Evolutionary conservation across 768 basidiomycete species (phyloP).

Genomic region (Boletus rubescentipes): DNA sequence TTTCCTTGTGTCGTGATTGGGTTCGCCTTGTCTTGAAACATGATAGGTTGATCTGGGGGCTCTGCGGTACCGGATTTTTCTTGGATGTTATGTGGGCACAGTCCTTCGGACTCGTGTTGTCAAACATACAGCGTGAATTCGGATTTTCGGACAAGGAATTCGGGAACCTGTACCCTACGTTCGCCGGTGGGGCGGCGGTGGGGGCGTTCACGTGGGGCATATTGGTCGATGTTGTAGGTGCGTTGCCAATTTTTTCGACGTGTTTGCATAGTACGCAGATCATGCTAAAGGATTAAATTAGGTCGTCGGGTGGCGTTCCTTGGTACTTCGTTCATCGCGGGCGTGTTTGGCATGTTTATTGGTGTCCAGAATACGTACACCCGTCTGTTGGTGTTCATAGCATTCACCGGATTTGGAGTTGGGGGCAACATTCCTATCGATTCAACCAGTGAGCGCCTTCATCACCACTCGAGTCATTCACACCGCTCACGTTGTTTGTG

Average conservation of each 20-base stretch:
- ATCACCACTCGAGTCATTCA: neutral
- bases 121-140: slow-evolving; percentile 15
- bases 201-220: slow-evolving; percentile 15
- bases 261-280: no score
- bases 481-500: neutral
- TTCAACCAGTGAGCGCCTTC: slow-evolving; percentile 8
- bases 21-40: neutral
- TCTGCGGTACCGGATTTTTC: slow-evolving; percentile 11
- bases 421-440: slow-evolving; percentile 18
- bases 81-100: slow-evolving; percentile 12
- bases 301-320: slow-evolving; percentile 17
- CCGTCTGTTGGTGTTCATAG: slow-evolving; percentile 10
- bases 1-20: neutral
- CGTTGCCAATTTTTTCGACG: neutral
- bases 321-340: slow-evolving; percentile 13
- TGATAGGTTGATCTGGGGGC: slow-evolving; percentile 14
- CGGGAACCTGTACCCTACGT: slow-evolving; percentile 2
- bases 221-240: slow-evolving; percentile 19
- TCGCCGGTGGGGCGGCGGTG: neutral
- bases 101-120: neutral
- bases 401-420: slow-evolving; percentile 11
- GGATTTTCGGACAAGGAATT: slow-evolving; percentile 18
- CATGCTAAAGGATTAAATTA: neutral
- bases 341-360: slow-evolving; percentile 14
- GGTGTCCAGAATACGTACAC: slow-evolving; percentile 14